Conservation (phyloP, 768 basidiomycete species). For the Termitomyces sp. region DNA sequence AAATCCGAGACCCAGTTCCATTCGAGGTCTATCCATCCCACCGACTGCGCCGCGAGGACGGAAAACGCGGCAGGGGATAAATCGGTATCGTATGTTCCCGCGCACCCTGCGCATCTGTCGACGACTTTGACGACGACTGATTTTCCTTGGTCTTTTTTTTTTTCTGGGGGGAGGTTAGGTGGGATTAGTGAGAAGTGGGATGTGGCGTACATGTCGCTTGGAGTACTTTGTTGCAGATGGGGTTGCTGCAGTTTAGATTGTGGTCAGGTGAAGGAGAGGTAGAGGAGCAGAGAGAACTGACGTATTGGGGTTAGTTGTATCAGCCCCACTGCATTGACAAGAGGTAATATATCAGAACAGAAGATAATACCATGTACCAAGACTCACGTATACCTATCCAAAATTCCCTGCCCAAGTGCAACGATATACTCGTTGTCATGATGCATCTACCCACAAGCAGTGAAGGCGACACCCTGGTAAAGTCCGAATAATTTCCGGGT, state of each 20-base stretch:
- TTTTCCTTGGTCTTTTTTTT: slow-evolving; percentile 9
- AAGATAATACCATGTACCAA: background rate
- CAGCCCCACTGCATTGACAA: background rate
- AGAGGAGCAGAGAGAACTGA: background rate
- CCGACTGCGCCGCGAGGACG: slow-evolving; percentile 3
- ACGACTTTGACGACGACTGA: slow-evolving; percentile 14
- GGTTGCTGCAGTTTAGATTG: background rate
- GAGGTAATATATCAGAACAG: background rate
- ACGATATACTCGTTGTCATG: slow-evolving; percentile 8
- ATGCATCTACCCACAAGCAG: slow-evolving; percentile 13
- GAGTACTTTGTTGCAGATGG: background rate
- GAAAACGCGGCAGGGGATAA: slow-evolving; percentile 10
- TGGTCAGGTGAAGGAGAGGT: background rate
- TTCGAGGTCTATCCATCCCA: slow-evolving; percentile 6
- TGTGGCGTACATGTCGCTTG: background rate
- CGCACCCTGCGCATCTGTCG: slow-evolving; percentile 13
- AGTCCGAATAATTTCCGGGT: background rate
- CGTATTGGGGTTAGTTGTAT: background rate
- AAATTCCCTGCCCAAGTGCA: slow-evolving; percentile 8
- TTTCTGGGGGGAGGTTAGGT: too few species aligned
- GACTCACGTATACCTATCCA: slow-evolving; percentile 3
- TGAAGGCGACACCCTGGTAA: background rate
- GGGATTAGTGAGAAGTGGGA: background rate
- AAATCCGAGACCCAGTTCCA: slow-evolving; percentile 6
- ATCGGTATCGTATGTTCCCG: slow-evolving; percentile 6